Base-by-base conservation (phyloP, 306 rosid species). In the Senna tora region DNA sequence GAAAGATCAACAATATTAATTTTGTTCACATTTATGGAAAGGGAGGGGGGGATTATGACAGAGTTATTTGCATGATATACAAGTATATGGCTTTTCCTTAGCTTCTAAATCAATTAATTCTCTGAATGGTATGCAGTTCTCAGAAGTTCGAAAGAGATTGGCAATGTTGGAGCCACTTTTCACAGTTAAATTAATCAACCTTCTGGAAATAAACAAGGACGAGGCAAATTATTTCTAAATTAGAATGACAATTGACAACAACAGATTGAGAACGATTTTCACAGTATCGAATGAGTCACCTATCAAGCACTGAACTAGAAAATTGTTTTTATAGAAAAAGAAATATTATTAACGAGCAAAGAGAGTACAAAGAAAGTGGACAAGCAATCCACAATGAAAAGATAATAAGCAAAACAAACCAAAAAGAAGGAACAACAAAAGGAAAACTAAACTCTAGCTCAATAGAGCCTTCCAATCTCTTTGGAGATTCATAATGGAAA, bases 11-110 rank as follows among this genome's bases (percentile, higher is more conserved):
- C 21, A 54, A 17, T 36, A n/a, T n/a, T n/a, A n/a, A n/a, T n/a
- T 19, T 63, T 32, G 45, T 28, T 46, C 51, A 79, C 39, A 14
- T 16, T 17, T 55, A 53, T 56, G 50, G 54, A 69, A 54, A n/a
- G 30, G 2, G 30, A 25, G 30, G 30, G 30, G 20, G 5, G 16
- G 16, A 5, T 12, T 10, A 45, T 5, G 55, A 17, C 12, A 52
- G 30, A 17, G 28, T 7, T 19, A 25, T 25, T 25, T 25, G 30
- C 30, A 25, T 25, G 30, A 25, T 10, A 38, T 38, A 38, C 7
- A 41, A 2, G 13, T 43, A 4, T 3, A 43, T 47, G 9, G 2
- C 0, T 51, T 61, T 32, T 21, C 33, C 53, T 47, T 47, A 47
- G 19, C 6, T 36, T 61, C 30, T 61, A 17, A 61, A 17, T 12